A percentile compares a stretch with the other conserved stretches of the same genome.
Evolutionary conservation across 2,329 filamentous ascomycete species (phyloP).

Genomic region (Penicillium oxalicum): DNA sequence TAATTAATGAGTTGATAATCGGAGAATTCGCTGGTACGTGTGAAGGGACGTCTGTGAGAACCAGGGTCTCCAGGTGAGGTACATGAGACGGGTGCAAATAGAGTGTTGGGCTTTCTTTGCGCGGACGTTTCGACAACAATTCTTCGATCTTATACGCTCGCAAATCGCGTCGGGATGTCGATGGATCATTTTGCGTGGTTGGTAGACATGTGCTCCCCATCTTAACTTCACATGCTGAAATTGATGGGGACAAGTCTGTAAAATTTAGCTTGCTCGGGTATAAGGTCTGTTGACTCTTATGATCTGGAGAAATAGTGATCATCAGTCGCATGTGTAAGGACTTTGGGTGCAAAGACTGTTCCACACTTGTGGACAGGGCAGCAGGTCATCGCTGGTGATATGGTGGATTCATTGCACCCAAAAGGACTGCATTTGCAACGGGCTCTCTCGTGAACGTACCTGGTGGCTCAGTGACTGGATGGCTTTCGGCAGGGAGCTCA

Average conservation of each 20-base stretch:
- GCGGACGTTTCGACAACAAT: conserved; percentile 36
- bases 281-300: background rate
- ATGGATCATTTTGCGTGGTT: conserved; percentile 16
- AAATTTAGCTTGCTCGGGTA: background rate
- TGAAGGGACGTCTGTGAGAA: conserved; percentile 52
- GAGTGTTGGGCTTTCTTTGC: conserved; percentile 24
- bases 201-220: conserved; percentile 1
- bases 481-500: conserved; percentile 29
- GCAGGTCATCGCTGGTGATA: conserved; percentile 27
- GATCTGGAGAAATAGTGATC: background rate
- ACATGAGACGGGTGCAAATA: conserved; percentile 52
- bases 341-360: conserved; percentile 44
- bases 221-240: conserved; percentile 4
- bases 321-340: conserved; percentile 22
- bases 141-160: conserved; percentile 32
- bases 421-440: background rate
- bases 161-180: conserved; percentile 17
- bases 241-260: conserved; percentile 4
- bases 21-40: conserved; percentile 37
- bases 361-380: conserved; percentile 32
- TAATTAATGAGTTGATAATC: conserved; percentile 42
- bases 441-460: conserved; percentile 25
- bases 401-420: background rate
- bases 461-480: conserved; percentile 36
- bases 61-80: conserved; percentile 49